Percentiles rank a stretch among this genome's conserved stretches.
Conservation (phyloP, 2,329 filamentous ascomycete species). For the Epichloe glyceriae region DNA sequence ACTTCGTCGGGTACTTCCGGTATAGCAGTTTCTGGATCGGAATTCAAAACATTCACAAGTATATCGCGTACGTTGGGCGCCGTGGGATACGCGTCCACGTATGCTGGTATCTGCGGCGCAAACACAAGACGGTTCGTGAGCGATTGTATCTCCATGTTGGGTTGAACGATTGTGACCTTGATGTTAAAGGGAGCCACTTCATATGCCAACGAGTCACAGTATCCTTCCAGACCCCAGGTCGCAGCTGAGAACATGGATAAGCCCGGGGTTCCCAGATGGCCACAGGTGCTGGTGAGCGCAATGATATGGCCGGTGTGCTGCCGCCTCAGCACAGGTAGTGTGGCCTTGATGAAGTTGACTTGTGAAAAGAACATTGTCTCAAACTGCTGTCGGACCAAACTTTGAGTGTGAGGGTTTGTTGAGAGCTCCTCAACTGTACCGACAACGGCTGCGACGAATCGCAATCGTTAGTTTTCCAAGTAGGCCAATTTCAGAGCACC, state of each 20-base stretch:
- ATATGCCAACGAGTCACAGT: constrained; percentile 89
- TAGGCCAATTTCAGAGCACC: too few relatives aligned
- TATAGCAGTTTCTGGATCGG: constrained; percentile 52
- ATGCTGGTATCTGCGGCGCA: constrained; percentile 58
- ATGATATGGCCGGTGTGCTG: constrained; percentile 84
- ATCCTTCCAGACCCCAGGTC: constrained; percentile 90
- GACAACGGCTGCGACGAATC: constrained; percentile 50
- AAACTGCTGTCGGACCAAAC: constrained; percentile 79
- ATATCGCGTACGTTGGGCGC: constrained; percentile 77
- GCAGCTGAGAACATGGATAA: constrained; percentile 84
- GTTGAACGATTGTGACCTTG: constrained; percentile 90
- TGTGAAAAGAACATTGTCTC: constrained; percentile 92
- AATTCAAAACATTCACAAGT: constrained; percentile 64
- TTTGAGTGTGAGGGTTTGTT: constrained; percentile 57
- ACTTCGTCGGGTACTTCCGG: constrained; percentile 17
- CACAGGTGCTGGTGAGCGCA: constrained; percentile 77
- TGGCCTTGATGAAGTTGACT: constrained; percentile 88
- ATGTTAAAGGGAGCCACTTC: constrained; percentile 96
- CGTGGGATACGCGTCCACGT: constrained; percentile 28
- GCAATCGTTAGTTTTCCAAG: neutral
- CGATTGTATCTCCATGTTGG: constrained; percentile 81
- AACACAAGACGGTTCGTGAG: constrained; percentile 80
- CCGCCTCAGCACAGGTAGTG: constrained; percentile 64
- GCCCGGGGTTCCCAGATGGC: constrained; percentile 84
- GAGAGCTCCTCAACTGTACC: constrained; percentile 85